phyloP scores from a whole-genome alignment of 2,329 filamentous ascomycete species.

The Grosmannia huntii region DNA sequence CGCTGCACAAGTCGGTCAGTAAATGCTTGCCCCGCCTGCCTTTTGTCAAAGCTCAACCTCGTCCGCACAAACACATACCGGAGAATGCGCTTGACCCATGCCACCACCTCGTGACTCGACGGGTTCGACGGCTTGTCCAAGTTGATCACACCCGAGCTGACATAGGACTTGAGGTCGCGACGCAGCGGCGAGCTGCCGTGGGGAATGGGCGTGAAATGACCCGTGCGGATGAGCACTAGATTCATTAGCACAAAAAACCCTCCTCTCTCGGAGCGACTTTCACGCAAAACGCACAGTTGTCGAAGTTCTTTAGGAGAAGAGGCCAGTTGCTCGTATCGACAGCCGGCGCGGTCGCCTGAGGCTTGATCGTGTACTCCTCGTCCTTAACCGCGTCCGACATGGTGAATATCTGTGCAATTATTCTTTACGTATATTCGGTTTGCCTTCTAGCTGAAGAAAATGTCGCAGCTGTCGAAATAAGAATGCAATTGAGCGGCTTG shows the following conservation, averaged over 20 bases:
- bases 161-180: constrained; percentile 92
- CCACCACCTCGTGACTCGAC: constrained; percentile 95
- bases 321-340: constrained; percentile 87
- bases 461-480: background rate
- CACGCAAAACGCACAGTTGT: constrained; percentile 49
- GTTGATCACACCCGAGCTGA: constrained; percentile 97
- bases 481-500: background rate
- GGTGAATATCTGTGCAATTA: background rate
- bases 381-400: constrained; percentile 26
- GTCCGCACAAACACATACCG: constrained; percentile 39
- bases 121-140: constrained; percentile 96
- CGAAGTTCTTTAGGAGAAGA: constrained; percentile 90
- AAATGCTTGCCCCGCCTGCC: background rate
- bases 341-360: constrained; percentile 63
- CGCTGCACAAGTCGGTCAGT: constrained; percentile 31
- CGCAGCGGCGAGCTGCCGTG: constrained; percentile 83
- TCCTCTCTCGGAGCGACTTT: background rate
- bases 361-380: constrained; percentile 81
- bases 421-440: background rate
- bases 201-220: constrained; percentile 94
- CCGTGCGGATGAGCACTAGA: constrained; percentile 78
- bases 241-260: background rate
- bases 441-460: background rate
- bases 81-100: constrained; percentile 97
- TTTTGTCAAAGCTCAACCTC: background rate